Evolutionary conservation across 768 basidiomycete species (phyloP).

Genomic region (Suillus bovinus): DNA sequence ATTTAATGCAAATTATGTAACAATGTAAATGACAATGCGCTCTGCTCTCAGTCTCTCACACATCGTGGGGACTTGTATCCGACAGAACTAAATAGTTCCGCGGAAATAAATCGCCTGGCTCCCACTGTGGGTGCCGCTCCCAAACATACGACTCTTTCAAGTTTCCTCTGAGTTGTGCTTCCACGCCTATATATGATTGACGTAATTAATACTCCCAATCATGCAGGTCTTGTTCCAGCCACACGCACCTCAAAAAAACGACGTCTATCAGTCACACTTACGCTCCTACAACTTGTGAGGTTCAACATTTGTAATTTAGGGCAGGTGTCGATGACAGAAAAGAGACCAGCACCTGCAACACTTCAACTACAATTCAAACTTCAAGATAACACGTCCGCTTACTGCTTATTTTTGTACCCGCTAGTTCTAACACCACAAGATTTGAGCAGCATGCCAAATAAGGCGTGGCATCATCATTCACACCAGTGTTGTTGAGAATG

Average conservation of each 20-base stretch:
- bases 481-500: conserved; percentile 56
- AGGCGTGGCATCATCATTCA: conserved; percentile 56
- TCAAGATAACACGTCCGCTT: conserved; percentile 18
- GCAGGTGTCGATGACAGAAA: conserved; percentile 59
- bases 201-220: conserved; percentile 2
- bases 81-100: background rate
- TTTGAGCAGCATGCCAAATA: conserved; percentile 53
- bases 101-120: background rate
- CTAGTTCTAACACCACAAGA: conserved; percentile 51
- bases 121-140: background rate
- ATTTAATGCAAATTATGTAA: background rate
- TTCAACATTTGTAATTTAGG: conserved; percentile 52
- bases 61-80: background rate
- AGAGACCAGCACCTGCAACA: conserved; percentile 50
- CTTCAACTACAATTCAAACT: background rate
- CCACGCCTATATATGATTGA: conserved; percentile 23
- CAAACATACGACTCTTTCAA: background rate
- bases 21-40: background rate
- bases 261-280: conserved; percentile 57
- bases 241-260: conserved; percentile 62
- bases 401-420: conserved; percentile 64
- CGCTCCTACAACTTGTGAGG: conserved; percentile 66
- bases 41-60: background rate
- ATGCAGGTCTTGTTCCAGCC: background rate
- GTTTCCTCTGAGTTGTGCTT: conserved; percentile 14